These are phyloP conservation scores for Nitzschia sp. DNA, from an alignment of 108 stramenopile species.

Conservation along the genomic window DNA sequence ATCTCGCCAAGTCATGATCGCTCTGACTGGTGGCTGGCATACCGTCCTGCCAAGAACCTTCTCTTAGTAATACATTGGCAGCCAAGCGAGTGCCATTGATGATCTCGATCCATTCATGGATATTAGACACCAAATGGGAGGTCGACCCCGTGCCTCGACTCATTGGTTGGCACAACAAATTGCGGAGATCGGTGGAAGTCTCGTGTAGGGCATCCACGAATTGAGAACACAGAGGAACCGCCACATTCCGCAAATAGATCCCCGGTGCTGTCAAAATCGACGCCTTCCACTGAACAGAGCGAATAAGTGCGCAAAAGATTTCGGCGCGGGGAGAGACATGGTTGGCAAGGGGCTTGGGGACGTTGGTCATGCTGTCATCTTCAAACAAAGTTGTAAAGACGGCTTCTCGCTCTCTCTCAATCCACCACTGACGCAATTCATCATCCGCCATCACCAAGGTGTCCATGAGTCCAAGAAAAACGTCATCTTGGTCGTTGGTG, in stretches of 20 bases:
- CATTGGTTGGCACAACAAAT: constrained; percentile 6
- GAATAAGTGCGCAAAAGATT: constrained; percentile 64
- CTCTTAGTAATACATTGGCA: constrained; percentile 32
- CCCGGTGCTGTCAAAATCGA: constrained; percentile 41
- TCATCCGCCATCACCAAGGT: constrained; percentile 52
- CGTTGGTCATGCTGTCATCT: constrained; percentile 14
- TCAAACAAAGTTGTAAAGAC: constrained; percentile 56
- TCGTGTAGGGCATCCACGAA: constrained; percentile 72
- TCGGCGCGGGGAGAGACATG: constrained; percentile 61
- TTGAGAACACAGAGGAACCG: constrained; percentile 64
- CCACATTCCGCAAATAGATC: constrained; percentile 56
- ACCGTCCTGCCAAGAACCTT: constrained; percentile 21
- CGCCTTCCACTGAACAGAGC: constrained; percentile 65
- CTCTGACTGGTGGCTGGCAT: constrained; percentile 20
- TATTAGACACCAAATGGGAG: constrained; percentile 37
- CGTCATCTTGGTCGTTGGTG: neutral
- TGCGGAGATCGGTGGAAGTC: constrained; percentile 55
- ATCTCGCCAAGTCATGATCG: constrained; percentile 56
- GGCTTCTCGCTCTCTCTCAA: constrained; percentile 65
- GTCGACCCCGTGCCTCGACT: too few relatives aligned
- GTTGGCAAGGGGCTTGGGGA: constrained; percentile 20
- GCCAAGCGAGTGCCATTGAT: constrained; percentile 70
- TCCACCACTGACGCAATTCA: constrained; percentile 68
- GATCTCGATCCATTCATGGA: constrained; percentile 67
- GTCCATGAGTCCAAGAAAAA: constrained; percentile 47